phyloP scores from a whole-genome alignment of 148 eudicot species.

The Silene uniflora region DNA sequence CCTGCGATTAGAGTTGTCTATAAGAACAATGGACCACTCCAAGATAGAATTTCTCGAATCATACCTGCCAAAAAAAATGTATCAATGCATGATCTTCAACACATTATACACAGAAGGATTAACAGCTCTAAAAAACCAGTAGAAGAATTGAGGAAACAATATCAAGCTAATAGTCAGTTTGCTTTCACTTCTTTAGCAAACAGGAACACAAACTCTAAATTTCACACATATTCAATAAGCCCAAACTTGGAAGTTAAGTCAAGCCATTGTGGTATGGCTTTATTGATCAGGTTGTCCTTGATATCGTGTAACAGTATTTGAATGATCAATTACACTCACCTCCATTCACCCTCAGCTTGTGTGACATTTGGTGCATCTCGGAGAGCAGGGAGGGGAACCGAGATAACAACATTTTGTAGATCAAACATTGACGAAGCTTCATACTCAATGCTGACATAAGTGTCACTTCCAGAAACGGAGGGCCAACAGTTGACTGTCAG shows the following conservation, averaged over 20 bases:
- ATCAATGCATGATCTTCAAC: background rate
- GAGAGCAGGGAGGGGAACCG: constrained; percentile 97
- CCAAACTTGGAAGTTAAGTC: background rate
- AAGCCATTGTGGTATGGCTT: background rate
- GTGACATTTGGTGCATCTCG: constrained; percentile 86
- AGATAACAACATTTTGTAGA: constrained; percentile 87
- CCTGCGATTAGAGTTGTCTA: constrained; percentile 94
- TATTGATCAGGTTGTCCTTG: constrained; percentile 1
- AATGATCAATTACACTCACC: constrained; percentile 36
- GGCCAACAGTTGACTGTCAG: constrained; percentile 98
- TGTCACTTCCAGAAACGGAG: constrained; percentile 88
- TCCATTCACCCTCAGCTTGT: constrained; percentile 96
- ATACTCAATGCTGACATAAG: constrained; percentile 92
- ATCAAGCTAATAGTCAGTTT: background rate
- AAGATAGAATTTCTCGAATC: constrained; percentile 79
- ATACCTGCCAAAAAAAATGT: constrained; percentile 44
- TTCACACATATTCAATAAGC: background rate
- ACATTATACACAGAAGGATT: background rate
- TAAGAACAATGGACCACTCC: constrained; percentile 91
- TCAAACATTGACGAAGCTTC: constrained; percentile 83
- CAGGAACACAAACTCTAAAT: background rate
- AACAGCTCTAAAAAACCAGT: background rate
- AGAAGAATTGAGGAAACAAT: background rate
- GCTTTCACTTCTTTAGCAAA: background rate
- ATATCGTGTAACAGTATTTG: background rate